These are phyloP conservation scores for Claviceps sorghi DNA, from an alignment of 2,329 filamentous ascomycete genomes.

Conservation along the genomic window DNA sequence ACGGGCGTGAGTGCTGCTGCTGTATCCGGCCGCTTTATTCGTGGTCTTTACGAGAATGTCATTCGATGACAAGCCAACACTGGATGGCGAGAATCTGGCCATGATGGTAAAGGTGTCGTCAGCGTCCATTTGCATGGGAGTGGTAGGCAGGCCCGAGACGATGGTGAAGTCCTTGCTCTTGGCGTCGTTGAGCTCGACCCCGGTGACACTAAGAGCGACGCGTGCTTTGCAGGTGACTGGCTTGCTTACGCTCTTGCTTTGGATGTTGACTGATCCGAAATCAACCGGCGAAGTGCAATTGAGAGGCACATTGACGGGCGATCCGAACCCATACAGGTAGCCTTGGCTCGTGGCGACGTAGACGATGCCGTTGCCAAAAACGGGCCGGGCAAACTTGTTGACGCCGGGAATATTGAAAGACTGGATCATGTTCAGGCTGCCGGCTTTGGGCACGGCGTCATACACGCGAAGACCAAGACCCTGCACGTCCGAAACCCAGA, in stretches of 20 bases:
- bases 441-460: slow-evolving; percentile 33
- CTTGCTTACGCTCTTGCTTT: slow-evolving; percentile 14
- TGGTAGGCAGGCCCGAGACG: slow-evolving; percentile 20
- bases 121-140: slow-evolving; percentile 16
- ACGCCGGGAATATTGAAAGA: slow-evolving; percentile 36
- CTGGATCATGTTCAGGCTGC: slow-evolving; percentile 31
- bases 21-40: slow-evolving; percentile 30
- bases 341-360: slow-evolving; percentile 39
- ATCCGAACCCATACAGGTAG: slow-evolving; percentile 39
- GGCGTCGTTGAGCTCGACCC: slow-evolving; percentile 19
- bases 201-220: slow-evolving; percentile 26
- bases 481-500: slow-evolving; percentile 43
- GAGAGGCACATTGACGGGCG: slow-evolving; percentile 36
- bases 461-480: slow-evolving; percentile 37
- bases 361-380: slow-evolving; percentile 40
- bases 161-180: slow-evolving; percentile 24
- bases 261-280: slow-evolving; percentile 32
- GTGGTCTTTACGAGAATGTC: slow-evolving; percentile 33
- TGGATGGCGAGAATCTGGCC: slow-evolving; percentile 28
- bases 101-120: slow-evolving; percentile 28
- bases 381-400: slow-evolving; percentile 42
- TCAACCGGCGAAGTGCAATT: slow-evolving; percentile 36
- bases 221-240: slow-evolving; percentile 33
- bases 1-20: slow-evolving; percentile 29
- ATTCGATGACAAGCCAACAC: slow-evolving; percentile 32